Percentiles rank a stretch among this genome's conserved stretches.
Conservation (phyloP, 1,139 yeast species). For the Wickerhamiella pararugosa region DNA sequence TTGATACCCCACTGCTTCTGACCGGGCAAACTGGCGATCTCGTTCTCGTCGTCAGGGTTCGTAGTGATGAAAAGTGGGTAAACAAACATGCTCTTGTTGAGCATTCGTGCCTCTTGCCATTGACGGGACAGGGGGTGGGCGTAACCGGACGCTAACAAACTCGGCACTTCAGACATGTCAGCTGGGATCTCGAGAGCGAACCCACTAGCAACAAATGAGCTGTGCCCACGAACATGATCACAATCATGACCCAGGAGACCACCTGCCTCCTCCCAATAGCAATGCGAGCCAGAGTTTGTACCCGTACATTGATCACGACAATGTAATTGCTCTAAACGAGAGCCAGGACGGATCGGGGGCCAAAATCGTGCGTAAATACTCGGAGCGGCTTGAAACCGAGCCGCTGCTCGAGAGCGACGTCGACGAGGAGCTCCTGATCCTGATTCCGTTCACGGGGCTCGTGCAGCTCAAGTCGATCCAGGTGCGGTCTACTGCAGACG, state of each 20-base stretch:
- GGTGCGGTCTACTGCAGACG: slow-evolving; percentile 48
- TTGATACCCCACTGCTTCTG: slow-evolving; percentile 80
- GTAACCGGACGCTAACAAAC: slow-evolving; percentile 84
- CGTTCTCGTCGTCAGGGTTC: slow-evolving; percentile 61
- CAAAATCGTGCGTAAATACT: slow-evolving; percentile 38
- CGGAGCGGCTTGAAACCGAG: slow-evolving; percentile 28
- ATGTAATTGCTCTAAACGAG: slow-evolving; percentile 51
- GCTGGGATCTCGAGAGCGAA: too few species aligned
- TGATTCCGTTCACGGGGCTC: slow-evolving; percentile 64
- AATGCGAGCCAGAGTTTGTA: slow-evolving; percentile 53
- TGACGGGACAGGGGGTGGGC: slow-evolving; percentile 76
- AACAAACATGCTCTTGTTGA: slow-evolving; percentile 76
- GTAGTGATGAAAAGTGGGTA: slow-evolving; percentile 85
- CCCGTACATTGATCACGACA: slow-evolving; percentile 43
- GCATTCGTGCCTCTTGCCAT: slow-evolving; percentile 82
- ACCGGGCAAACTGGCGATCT: slow-evolving; percentile 67
- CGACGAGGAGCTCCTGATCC: slow-evolving; percentile 63
- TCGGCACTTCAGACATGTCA: slow-evolving; percentile 26
- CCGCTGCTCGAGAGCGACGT: slow-evolving; percentile 53
- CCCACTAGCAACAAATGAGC: neutral
- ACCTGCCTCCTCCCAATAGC: slow-evolving; percentile 61
- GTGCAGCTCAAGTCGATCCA: slow-evolving; percentile 64
- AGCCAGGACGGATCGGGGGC: slow-evolving; percentile 34
- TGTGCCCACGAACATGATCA: slow-evolving; percentile 3
- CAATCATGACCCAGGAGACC: slow-evolving; percentile 21